Conservation (phyloP, 768 basidiomycete species). For the Paxillus rubicundulus region DNA sequence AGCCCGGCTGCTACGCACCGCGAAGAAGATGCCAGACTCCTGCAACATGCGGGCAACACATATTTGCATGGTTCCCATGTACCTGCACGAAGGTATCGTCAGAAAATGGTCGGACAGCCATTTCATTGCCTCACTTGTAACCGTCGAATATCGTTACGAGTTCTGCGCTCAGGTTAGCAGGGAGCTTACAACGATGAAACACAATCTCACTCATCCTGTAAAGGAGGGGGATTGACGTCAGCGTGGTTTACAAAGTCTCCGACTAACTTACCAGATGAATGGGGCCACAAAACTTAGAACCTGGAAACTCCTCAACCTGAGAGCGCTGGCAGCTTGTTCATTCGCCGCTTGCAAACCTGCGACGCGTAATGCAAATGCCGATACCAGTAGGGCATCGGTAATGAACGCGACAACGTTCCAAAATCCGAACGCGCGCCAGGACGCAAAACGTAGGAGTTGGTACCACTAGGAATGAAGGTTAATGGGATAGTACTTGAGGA, state of each 20-base stretch:
- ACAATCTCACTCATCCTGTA: conserved; percentile 74
- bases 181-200: neutral
- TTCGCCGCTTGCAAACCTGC: conserved; percentile 43
- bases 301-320: conserved; percentile 77
- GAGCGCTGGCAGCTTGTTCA: conserved; percentile 30
- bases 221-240: neutral
- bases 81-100: conserved; percentile 39
- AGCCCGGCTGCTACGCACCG: conserved; percentile 44
- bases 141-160: conserved; percentile 80
- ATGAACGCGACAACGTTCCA: conserved; percentile 70
- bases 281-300: conserved; percentile 85
- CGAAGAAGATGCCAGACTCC: conserved; percentile 91
- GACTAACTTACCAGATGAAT: conserved; percentile 69
- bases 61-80: conserved; percentile 92
- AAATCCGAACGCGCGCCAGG: conserved; percentile 79
- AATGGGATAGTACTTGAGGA: neutral
- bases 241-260: neutral
- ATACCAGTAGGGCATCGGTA: conserved; percentile 69
- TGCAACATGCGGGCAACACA: conserved; percentile 91
- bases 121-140: conserved; percentile 52
- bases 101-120: neutral
- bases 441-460: conserved; percentile 69
- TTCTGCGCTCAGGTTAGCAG: conserved; percentile 40
- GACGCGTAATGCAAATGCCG: conserved; percentile 75
- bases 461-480: conserved; percentile 47